Base-by-base conservation (phyloP, 208 protist species). In the Jaenimonas drosophilae region DNA sequence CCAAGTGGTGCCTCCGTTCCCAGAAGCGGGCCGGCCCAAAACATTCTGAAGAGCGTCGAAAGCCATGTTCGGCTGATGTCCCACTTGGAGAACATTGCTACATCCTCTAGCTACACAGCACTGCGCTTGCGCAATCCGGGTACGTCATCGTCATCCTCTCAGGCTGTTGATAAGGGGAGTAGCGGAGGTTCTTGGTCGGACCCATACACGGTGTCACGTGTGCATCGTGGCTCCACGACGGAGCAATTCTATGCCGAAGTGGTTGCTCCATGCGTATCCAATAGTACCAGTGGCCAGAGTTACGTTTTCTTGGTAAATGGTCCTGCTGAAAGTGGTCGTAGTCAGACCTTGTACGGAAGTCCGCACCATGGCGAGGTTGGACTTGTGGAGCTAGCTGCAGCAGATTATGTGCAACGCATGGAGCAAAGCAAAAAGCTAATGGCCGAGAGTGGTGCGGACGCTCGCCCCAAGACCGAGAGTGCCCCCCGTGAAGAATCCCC, bases 341-440 rank as follows among this genome's bases (percentile, higher is more conserved):
- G 78, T 41, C 78, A 88, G 49, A 92, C 83, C 3, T 54, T 92
- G 40, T 92, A 92, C 68, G 83, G 79, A 41, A 87, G 73, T 41
- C 79, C 83, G 20, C 73, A 87, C 49, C 75, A 81, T 51, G 76
- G 68, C 39, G 78, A 88, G 48, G 52, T 67, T n/a, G 83, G 83
- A 20, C 49, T 92, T 7, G 64, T 92, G 17, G 78, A 92, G 65
- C 65, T 92, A 24, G 61, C 79, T 2, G 83, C 83, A 23, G 61
- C 58, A 26, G 78, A 88, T 21, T 50, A 85, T n/a, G 48, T 92
- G 2, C 49, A 65, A 28, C 70, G 76, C 29, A 72, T 79, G 59
- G 30, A 43, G 6, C 46, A 54, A 2, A 55, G 54, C 3, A 53
- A 65, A 16, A 68, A 61, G 21, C 44, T 62, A 3, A 49, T 62